Evolutionary conservation across 1,284 basidiomycete genomes (phyloP).

Genomic region (Leccinum ponderosum): DNA sequence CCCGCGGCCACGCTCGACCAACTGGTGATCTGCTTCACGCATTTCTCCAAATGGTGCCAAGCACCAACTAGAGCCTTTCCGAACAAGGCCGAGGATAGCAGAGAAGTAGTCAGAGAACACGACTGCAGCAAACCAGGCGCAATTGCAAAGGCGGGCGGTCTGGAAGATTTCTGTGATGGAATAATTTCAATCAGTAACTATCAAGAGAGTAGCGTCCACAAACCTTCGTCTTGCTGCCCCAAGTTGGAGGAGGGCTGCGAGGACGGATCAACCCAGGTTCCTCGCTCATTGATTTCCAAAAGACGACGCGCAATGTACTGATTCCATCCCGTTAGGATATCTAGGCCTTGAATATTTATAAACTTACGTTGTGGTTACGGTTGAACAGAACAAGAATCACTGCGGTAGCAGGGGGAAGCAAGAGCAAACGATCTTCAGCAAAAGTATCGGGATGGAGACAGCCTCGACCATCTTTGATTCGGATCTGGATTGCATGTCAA

Average conservation of each 20-base stretch:
- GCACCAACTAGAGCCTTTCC: conserved; percentile 70
- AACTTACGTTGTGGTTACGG: conserved; percentile 80
- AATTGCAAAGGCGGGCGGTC: conserved; percentile 74
- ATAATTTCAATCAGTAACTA: neutral
- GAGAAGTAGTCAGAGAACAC: conserved; percentile 80
- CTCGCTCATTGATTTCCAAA: conserved; percentile 76
- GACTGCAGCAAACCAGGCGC: conserved; percentile 70
- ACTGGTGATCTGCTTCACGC: conserved; percentile 51
- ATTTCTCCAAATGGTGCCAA: conserved; percentile 72
- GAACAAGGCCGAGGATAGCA: conserved; percentile 69
- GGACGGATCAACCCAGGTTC: conserved; percentile 54
- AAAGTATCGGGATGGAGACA: conserved; percentile 70
- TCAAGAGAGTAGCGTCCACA: neutral
- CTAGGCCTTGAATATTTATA: neutral
- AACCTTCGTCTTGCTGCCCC: conserved; percentile 63
- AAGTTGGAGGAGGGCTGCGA: conserved; percentile 41
- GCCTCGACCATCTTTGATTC: conserved; percentile 65
- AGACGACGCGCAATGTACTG: conserved; percentile 81
- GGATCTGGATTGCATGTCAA: conserved; percentile 29
- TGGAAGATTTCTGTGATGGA: conserved; percentile 65
- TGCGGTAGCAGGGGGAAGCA: conserved; percentile 77
- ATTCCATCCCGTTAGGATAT: neutral
- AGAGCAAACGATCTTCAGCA: conserved; percentile 74
- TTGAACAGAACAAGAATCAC: conserved; percentile 78
- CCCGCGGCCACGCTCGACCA: conserved; percentile 74